A percentile compares a stretch with the other conserved stretches of the same genome.
Conservation (phyloP, 2,329 filamentous ascomycete species). For the Diaporthe vexans region DNA sequence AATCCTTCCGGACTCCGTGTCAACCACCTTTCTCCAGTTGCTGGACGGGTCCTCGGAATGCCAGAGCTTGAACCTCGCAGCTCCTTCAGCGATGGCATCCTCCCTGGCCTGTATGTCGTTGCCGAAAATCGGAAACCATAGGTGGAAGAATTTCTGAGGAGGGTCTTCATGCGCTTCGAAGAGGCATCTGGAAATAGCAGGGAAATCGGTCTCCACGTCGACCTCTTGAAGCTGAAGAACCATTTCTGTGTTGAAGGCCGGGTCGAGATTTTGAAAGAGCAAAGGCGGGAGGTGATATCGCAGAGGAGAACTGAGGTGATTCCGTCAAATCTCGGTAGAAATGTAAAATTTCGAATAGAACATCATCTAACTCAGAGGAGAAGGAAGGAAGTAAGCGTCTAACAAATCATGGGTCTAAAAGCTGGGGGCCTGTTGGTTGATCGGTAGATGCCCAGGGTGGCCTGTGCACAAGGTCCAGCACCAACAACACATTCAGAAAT, state of each 20-base stretch:
- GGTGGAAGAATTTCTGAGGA: constrained; percentile 46
- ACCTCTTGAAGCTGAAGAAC: constrained; percentile 14
- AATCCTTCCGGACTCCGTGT: constrained; percentile 47
- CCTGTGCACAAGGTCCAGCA: too few relatives aligned
- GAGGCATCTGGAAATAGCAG: constrained; percentile 43
- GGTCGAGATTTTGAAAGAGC: background rate
- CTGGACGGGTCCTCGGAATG: constrained; percentile 47
- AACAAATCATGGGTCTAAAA: too few relatives aligned
- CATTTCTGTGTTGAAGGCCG: background rate
- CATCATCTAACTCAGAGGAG: too few relatives aligned
- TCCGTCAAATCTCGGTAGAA: too few relatives aligned
- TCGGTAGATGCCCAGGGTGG: too few relatives aligned
- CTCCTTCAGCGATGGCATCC: constrained; percentile 18
- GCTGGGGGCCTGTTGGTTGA: too few relatives aligned
- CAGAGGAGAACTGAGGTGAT: too few relatives aligned
- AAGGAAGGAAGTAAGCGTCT: too few relatives aligned
- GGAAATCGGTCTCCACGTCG: constrained; percentile 42
- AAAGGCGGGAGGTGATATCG: too few relatives aligned
- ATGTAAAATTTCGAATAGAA: too few relatives aligned
- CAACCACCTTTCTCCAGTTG: constrained; percentile 51
- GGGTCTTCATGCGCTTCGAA: constrained; percentile 48
- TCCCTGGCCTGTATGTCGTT: constrained; percentile 3
- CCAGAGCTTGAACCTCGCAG: constrained; percentile 44
- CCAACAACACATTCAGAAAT: too few relatives aligned
- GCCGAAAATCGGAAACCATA: constrained; percentile 48